Conservation (phyloP, 2,329 filamentous ascomycete genomes). For the Pleoardoris graminearum region DNA sequence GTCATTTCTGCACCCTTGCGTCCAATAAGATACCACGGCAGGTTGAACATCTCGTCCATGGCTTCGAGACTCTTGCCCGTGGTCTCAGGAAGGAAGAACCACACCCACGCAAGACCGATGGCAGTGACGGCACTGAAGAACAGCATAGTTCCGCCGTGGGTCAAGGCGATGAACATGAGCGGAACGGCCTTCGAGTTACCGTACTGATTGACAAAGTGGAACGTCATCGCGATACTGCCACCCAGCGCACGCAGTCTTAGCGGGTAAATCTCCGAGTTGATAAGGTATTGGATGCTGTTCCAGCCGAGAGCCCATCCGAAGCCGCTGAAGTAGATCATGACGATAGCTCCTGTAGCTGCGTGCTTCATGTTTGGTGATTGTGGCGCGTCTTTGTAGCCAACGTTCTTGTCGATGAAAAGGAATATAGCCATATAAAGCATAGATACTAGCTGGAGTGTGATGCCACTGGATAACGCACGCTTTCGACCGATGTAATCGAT, state of each 20-base stretch:
- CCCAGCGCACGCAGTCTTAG: conserved; percentile 72
- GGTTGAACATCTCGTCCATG: conserved; percentile 72
- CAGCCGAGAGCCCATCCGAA: conserved; percentile 54
- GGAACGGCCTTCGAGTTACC: conserved; percentile 74
- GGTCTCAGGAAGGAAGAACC: conserved; percentile 73
- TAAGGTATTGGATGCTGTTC: conserved; percentile 78
- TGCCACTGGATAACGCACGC: conserved; percentile 54
- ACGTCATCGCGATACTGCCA: conserved; percentile 73
- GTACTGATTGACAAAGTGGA: conserved; percentile 80
- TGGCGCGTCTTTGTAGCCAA: conserved; percentile 53
- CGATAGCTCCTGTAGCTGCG: conserved; percentile 65
- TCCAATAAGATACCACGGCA: conserved; percentile 77
- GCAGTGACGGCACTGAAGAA: conserved; percentile 72
- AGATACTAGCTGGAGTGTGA: conserved; percentile 53
- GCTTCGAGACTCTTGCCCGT: conserved; percentile 65
- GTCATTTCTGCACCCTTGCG: conserved; percentile 43
- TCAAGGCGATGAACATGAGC: conserved; percentile 68
- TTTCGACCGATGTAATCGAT: conserved; percentile 80
- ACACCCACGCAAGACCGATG: conserved; percentile 70
- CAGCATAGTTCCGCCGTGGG: conserved; percentile 72
- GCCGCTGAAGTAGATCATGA: conserved; percentile 64
- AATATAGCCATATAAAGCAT: conserved; percentile 61
- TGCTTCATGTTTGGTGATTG: conserved; percentile 56
- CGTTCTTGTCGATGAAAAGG: conserved; percentile 62
- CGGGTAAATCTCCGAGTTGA: conserved; percentile 78